Base-by-base conservation (phyloP, 208 protist species). In the Acanthamoeba castellanii region DNA sequence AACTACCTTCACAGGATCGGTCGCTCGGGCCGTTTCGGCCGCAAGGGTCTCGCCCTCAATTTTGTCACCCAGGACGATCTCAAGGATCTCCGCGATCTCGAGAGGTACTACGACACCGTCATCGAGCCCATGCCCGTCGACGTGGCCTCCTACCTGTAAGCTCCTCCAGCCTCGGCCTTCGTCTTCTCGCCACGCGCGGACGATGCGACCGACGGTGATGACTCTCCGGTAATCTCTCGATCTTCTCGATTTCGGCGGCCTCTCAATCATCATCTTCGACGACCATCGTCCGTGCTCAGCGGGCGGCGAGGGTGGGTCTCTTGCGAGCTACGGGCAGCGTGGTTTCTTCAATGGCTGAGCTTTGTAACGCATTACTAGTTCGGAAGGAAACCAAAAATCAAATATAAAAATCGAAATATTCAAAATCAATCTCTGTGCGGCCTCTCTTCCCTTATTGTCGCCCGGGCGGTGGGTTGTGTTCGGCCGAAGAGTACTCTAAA, bases 41-140 rank as follows among this genome's bases (percentile, higher is more conserved):
- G 99, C 94, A 99, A 99, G 97, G 99, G 99, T 98, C 98, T 99
- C 84, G 99, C 99, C 68, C 99, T 99, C 98, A 99, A 99, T 98
- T 99, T 99, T 97, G 99, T 99, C 68, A 99, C 98, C 37, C 97
- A 98, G 85, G 98, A 99, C 81, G 99, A 99, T 95, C 98, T 99
- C 42, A 98, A 98, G 92, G 97, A 98, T 74, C 97, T 99, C 59
- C 97, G 98, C 94, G 99, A 99, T 92, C 99, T 99, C 95, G 99
- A 99, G 98, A 98, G 99, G 78, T 99, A 99, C 98, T 99, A 99
- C 98, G 98, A 98, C 96, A 99, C 99, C 42, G 98, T 99, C 96
- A 99, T 99, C 93, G 99, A 99, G 74, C 99, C 99, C 97, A 99
- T 99, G 96, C 99, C 99, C 76, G 98, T 99, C 96, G 99, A 99